phyloP scores from a whole-genome alignment of 1,284 basidiomycete species.

The Leccinum solheimii region DNA sequence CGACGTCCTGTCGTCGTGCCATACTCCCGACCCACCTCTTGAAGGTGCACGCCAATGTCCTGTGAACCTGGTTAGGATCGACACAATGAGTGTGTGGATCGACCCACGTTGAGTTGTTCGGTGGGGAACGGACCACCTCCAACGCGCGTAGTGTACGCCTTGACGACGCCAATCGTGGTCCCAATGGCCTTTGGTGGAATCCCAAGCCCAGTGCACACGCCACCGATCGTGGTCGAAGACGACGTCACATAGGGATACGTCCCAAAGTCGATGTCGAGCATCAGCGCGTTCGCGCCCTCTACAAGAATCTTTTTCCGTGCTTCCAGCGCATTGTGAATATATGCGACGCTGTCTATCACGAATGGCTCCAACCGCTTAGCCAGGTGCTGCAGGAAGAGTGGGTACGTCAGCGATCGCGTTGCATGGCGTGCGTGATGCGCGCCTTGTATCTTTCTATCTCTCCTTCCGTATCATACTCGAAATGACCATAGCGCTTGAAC shows the following conservation, averaged over 20 bases:
- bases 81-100: background rate
- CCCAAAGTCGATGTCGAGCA: conserved; percentile 98
- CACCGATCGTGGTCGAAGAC: conserved; percentile 90
- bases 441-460: conserved; percentile 94
- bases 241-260: conserved; percentile 98
- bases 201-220: conserved; percentile 94
- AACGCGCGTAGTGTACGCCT: conserved; percentile 97
- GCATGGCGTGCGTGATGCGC: conserved; percentile 9
- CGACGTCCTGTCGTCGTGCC: conserved; percentile 92
- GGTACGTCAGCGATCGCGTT: background rate
- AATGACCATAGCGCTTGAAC: conserved; percentile 97
- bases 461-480: conserved; percentile 98
- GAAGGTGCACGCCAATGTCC: conserved; percentile 84
- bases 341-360: conserved; percentile 86
- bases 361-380: conserved; percentile 87
- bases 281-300: conserved; percentile 96
- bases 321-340: conserved; percentile 79
- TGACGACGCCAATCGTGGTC: conserved; percentile 88
- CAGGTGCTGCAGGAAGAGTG: conserved; percentile 53
- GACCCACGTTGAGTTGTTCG: conserved; percentile 84
- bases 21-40: conserved; percentile 92
- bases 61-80: conserved; percentile 31
- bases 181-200: conserved; percentile 90
- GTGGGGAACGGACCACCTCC: conserved; percentile 98
- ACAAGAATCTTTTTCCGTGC: conserved; percentile 84